Conservation (phyloP, 2,329 filamentous ascomycete species). For the Dothistroma septosporum region DNA sequence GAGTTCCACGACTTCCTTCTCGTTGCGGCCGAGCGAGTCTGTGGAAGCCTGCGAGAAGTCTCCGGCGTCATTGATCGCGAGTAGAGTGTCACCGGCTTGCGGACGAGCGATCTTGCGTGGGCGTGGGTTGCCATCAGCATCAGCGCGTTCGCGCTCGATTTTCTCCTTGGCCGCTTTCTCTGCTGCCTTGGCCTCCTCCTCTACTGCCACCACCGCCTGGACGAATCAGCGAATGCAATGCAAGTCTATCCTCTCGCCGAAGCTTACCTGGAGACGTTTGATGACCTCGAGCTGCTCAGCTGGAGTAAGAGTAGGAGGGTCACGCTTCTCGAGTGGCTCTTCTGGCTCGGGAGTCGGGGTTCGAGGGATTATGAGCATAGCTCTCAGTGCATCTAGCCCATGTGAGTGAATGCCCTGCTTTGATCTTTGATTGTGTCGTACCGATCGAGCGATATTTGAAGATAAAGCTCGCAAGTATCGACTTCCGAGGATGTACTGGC, state of each 20-base stretch:
- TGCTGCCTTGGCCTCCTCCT: background rate
- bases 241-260: background rate
- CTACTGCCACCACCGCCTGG: background rate
- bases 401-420: background rate
- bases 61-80: conserved; percentile 19
- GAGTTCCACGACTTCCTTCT: conserved; percentile 17
- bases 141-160: conserved; percentile 21
- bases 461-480: conserved; percentile 11
- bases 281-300: conserved; percentile 9
- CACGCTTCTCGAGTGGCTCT: conserved; percentile 18
- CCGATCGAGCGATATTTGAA: conserved; percentile 25
- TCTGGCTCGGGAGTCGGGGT: conserved; percentile 15
- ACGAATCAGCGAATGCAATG: background rate
- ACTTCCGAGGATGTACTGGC: too few species aligned
- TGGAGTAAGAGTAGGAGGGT: conserved; percentile 5
- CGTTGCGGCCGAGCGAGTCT: background rate
- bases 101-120: conserved; percentile 19
- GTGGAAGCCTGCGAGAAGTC: conserved; percentile 11
- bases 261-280: background rate
- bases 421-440: background rate
- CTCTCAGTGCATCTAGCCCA: conserved; percentile 17
- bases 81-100: conserved; percentile 4
- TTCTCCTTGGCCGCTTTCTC: conserved; percentile 5
- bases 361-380: conserved; percentile 24
- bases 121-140: conserved; percentile 5